Base-by-base conservation (phyloP, 148 eudicot species). In the Vaccinium myrtillus region DNA sequence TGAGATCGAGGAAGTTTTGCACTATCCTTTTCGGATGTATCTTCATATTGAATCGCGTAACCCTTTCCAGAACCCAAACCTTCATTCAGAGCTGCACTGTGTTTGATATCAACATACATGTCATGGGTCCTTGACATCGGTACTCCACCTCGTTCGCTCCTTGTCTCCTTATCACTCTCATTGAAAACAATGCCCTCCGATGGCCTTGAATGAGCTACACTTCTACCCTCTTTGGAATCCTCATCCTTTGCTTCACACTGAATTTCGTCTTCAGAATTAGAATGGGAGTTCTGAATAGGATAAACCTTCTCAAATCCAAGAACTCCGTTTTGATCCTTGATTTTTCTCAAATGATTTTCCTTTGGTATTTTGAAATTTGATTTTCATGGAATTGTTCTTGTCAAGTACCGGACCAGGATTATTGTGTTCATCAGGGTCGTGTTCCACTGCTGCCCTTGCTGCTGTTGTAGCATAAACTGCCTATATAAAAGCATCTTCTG, bases 401-500 rank as follows among this genome's bases (percentile, higher is more conserved):
- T 84, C 71, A 43, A 78, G 54, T 53, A 71, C 63, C 70, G 43
- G 50, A 49, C 39, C 25, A 30, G 86, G 78, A 81, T 81, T 83
- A 27, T 53, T 81, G 2, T 74, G 86, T 82, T 87, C 85, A 84
- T 89, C 90, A 21, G 91, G 88, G 71, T 89, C 88, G 19, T 67
- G 84, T 71, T 91, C 92, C 61, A 93, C 96, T 49, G 98, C 98
- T 67, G 93, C 94, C 81, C 91, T 92, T 79, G 98, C 98, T n/a
- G 98, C 98, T 18, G 86, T 92, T n/a, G 98, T 95, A 61, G 98
- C 98, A 90, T 94, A 91, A 75, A 96, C 95, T 53, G 98, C 98
- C 13, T 96, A 93, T 61, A 90, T 78, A 85, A 90, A 95, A 78
- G 96, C 96, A 63, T 89, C 94, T 85, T 94, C 91, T 8, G 98